Evolutionary conservation across 192 early-diverging fungal species (phyloP).

Genomic region (Tieghemiomyces parasiticus): DNA sequence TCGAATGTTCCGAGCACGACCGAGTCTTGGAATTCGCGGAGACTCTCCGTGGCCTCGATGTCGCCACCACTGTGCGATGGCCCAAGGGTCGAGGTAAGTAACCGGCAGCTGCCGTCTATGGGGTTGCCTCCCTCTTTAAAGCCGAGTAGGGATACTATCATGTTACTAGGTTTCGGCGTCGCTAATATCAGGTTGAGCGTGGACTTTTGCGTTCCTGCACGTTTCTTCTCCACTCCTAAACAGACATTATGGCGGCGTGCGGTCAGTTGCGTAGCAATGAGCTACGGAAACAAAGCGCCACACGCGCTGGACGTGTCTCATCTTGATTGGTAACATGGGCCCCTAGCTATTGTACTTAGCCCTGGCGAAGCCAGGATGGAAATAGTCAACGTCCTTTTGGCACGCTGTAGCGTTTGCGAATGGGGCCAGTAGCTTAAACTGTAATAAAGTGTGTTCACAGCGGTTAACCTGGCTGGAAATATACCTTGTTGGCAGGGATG

Average conservation of each 20-base stretch:
- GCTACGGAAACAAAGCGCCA: neutral
- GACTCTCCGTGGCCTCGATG: conserved; percentile 26
- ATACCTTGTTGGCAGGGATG: no score
- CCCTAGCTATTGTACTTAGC: no score
- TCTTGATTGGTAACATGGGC: no score
- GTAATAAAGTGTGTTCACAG: no score
- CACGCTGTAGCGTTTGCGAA: no score
- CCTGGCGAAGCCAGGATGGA: no score
- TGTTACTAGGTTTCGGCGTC: neutral
- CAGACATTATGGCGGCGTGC: conserved; percentile 72
- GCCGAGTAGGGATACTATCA: neutral
- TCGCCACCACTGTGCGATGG: conserved; percentile 42
- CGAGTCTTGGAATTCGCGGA: conserved; percentile 41
- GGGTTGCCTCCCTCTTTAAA: neutral
- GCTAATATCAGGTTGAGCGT: neutral
- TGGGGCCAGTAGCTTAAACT: no score
- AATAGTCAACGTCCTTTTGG: no score
- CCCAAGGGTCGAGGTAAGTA: conserved; percentile 35
- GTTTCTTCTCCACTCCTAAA: neutral
- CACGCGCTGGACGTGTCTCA: no score
- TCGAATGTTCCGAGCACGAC: conserved; percentile 34
- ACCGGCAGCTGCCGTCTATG: neutral
- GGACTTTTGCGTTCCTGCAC: neutral
- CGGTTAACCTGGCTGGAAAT: no score
- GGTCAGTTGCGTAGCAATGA: conserved; percentile 39